A percentile compares a stretch with the other conserved stretches of the same genome.
Conservation (phyloP, 179 eudicot genomes). For the Drosera spatulata region DNA sequence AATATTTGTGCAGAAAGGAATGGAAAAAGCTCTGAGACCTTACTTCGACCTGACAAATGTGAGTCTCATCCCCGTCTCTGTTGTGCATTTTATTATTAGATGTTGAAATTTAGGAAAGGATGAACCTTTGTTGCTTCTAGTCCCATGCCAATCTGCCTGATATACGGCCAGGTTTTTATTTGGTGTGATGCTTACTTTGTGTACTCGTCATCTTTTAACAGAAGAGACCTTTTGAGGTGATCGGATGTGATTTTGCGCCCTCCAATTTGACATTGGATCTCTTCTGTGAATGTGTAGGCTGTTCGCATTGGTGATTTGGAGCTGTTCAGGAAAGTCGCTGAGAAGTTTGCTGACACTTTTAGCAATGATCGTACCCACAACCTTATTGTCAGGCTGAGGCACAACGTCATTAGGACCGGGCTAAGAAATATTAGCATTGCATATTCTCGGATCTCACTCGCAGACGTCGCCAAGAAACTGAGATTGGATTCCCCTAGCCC, state of each 20-base stretch:
- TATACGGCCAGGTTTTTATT: no score
- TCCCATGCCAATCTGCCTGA: neutral
- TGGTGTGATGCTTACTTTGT: no score
- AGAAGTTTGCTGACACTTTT: constrained; percentile 67
- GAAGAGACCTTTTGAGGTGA: no score
- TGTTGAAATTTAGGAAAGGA: neutral
- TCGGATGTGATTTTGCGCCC: constrained; percentile 2
- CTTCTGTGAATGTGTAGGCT: constrained; percentile 41
- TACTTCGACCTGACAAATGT: constrained; percentile 99
- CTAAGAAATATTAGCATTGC: constrained; percentile 90
- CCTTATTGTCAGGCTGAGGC: constrained; percentile 78
- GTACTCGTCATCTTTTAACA: no score
- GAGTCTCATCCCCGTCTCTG: constrained; percentile 15
- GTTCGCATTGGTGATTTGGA: constrained; percentile 93
- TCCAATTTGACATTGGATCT: neutral
- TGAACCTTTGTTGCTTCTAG: neutral
- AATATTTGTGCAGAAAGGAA: constrained; percentile 94
- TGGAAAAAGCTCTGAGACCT: constrained; percentile 89
- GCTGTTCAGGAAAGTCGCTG: constrained; percentile 66
- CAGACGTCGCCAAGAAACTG: constrained; percentile 77
- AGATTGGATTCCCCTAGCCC: constrained; percentile 79
- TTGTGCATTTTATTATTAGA: neutral
- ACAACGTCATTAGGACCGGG: constrained; percentile 93
- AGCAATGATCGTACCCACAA: constrained; percentile 72
- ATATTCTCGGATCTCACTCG: constrained; percentile 82